These are phyloP conservation scores for Spizellomyces sp. DNA, from an alignment of 192 early-diverging fungal genomes.

Conservation along the genomic window DNA sequence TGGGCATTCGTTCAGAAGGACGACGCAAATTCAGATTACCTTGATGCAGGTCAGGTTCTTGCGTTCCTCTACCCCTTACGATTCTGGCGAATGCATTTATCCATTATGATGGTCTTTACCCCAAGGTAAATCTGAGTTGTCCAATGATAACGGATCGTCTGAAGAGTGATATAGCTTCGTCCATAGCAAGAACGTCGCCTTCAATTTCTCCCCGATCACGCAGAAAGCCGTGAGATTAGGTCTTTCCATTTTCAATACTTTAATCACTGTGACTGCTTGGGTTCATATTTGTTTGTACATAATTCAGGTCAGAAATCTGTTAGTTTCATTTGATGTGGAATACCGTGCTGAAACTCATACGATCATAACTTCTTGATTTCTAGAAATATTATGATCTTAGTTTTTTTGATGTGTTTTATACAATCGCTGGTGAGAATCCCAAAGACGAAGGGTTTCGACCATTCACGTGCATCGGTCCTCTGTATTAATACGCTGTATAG, in stretches of 20 bases:
- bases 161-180: background rate
- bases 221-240: slow-evolving; percentile 64
- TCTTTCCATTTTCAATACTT: slow-evolving; percentile 66
- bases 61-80: slow-evolving; percentile 60
- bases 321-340: slow-evolving; percentile 58
- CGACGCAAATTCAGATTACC: slow-evolving; percentile 50
- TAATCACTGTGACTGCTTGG: slow-evolving; percentile 71
- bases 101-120: slow-evolving; percentile 57
- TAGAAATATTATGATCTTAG: slow-evolving; percentile 35
- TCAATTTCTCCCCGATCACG: slow-evolving; percentile 49
- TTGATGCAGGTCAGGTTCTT: slow-evolving; percentile 53
- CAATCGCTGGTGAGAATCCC: slow-evolving; percentile 12
- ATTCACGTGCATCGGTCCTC: slow-evolving; percentile 9
- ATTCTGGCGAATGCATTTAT: slow-evolving; percentile 68
- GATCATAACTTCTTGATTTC: background rate
- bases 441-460: background rate
- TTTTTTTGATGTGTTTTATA: slow-evolving; percentile 45
- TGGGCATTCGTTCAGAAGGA: slow-evolving; percentile 41
- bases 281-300: slow-evolving; percentile 70
- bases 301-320: slow-evolving; percentile 43
- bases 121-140: slow-evolving; percentile 34
- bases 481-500: slow-evolving; percentile 12
- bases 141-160: too few species aligned
- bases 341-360: slow-evolving; percentile 26
- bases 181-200: slow-evolving; percentile 60